phyloP scores from a whole-genome alignment of 805 yeast genomes.

The Naumovozyma castellii region DNA sequence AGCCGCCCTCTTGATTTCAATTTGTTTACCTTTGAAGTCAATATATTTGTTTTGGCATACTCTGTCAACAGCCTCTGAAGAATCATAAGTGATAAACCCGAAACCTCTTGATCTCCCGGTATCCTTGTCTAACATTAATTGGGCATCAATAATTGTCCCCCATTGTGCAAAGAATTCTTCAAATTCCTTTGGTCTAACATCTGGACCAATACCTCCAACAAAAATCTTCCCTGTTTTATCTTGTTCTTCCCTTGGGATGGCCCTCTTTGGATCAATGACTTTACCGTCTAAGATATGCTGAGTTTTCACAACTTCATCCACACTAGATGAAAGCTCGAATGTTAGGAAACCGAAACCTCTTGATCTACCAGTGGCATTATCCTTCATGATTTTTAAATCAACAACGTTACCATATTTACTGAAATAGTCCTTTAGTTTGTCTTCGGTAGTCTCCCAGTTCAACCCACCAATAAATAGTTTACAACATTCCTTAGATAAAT shows the following conservation, averaged over 20 bases:
- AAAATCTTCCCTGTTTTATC: slow-evolving; percentile 93
- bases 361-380: slow-evolving; percentile 73
- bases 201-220: slow-evolving; percentile 94
- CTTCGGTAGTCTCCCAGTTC: slow-evolving; percentile 96
- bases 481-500: slow-evolving; percentile 63
- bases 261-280: slow-evolving; percentile 93
- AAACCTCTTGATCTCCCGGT: slow-evolving; percentile 95
- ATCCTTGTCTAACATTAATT: slow-evolving; percentile 93
- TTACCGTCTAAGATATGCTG: slow-evolving; percentile 92
- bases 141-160: slow-evolving; percentile 91
- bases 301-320: slow-evolving; percentile 73
- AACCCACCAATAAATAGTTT: slow-evolving; percentile 95
- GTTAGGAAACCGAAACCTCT: slow-evolving; percentile 94
- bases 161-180: slow-evolving; percentile 76
- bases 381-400: slow-evolving; percentile 90
- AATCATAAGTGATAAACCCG: slow-evolving; percentile 92
- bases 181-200: slow-evolving; percentile 85
- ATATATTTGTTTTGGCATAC: slow-evolving; percentile 76
- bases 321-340: slow-evolving; percentile 70
- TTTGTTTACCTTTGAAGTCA: slow-evolving; percentile 73
- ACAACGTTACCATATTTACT: slow-evolving; percentile 79
- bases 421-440: slow-evolving; percentile 71
- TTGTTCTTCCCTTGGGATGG: slow-evolving; percentile 95
- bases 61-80: slow-evolving; percentile 87
- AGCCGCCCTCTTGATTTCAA: slow-evolving; percentile 78